These are phyloP conservation scores for Guadua angustifolia DNA, from an alignment of 176 grass and related monocot genomes.

Conservation along the genomic window DNA sequence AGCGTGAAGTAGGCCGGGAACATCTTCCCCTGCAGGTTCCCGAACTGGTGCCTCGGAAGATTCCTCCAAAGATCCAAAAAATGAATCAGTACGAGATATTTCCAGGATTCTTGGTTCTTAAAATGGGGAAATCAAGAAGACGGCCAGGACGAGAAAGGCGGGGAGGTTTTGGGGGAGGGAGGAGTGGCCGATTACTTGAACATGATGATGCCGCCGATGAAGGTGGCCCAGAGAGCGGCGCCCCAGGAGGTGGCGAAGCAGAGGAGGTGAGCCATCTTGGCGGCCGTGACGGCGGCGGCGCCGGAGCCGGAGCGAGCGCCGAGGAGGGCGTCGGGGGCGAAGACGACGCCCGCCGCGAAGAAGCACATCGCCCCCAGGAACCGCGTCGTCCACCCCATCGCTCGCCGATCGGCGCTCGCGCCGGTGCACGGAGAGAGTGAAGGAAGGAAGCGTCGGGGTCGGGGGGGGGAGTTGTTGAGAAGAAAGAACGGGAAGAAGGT, in stretches of 20 bases:
- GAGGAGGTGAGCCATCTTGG: conserved; percentile 86
- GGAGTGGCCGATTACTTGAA: conserved; percentile 64
- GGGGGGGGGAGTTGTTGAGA: not conserved
- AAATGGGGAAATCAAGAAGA: conserved; percentile 2
- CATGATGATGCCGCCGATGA: conserved; percentile 98
- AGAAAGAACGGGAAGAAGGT: not conserved
- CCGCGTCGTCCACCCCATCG: conserved; percentile 83
- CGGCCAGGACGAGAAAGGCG: not conserved
- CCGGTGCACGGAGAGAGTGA: not conserved
- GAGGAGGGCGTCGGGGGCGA: conserved; percentile 73
- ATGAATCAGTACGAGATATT: not conserved
- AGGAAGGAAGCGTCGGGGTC: not conserved
- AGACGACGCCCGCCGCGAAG: conserved; percentile 82
- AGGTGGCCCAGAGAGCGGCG: conserved; percentile 92
- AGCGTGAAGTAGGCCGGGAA: conserved; percentile 92
- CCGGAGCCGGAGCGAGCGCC: conserved; percentile 42
- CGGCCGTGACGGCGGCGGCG: conserved; percentile 51
- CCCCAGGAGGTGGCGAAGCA: conserved; percentile 90
- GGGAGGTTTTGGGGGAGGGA: not conserved
- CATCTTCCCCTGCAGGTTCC: conserved; percentile 93
- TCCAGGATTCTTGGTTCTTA: not conserved
- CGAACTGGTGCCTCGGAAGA: conserved; percentile 96
- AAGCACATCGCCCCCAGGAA: conserved; percentile 80
- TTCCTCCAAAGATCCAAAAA: conserved; percentile 53
- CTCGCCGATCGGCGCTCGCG: conserved; percentile 4